Conservation (phyloP, 2,329 filamentous ascomycete genomes). For the Aspergillus nomiae region DNA sequence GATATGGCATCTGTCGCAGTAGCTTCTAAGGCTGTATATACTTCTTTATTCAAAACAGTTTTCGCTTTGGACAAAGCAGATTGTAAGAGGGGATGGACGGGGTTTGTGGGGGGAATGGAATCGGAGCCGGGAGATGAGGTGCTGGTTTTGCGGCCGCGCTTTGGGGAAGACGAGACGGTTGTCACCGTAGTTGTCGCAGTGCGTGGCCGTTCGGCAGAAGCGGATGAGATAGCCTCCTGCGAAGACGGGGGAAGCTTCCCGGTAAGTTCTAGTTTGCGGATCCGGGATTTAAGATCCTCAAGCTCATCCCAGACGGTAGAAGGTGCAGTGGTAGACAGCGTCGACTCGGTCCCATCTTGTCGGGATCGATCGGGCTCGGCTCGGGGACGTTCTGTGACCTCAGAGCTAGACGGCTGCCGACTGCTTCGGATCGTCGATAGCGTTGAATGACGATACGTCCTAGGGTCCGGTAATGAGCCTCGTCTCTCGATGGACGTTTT, state of each 20-base stretch:
- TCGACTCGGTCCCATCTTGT: slow-evolving; percentile 77
- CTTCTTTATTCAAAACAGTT: slow-evolving; percentile 65
- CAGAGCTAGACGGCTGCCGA: slow-evolving; percentile 38
- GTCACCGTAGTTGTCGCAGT: slow-evolving; percentile 91
- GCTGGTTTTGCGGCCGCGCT: slow-evolving; percentile 62
- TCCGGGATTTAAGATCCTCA: slow-evolving; percentile 91
- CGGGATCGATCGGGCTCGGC: slow-evolving; percentile 37
- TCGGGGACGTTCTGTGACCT: slow-evolving; percentile 36
- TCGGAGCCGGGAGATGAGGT: slow-evolving; percentile 37
- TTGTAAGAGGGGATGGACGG: slow-evolving; percentile 75
- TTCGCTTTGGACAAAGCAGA: slow-evolving; percentile 80
- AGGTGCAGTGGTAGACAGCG: slow-evolving; percentile 81
- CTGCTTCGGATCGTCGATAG: slow-evolving; percentile 39
- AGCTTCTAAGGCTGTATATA: slow-evolving; percentile 78
- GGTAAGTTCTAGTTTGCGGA: slow-evolving; percentile 84
- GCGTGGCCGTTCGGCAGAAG: slow-evolving; percentile 77
- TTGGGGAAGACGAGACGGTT: slow-evolving; percentile 86
- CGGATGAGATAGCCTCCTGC: slow-evolving; percentile 73
- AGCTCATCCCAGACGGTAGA: slow-evolving; percentile 98
- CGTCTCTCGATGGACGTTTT: slow-evolving; percentile 32
- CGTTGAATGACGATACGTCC: slow-evolving; percentile 35
- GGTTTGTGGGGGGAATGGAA: slow-evolving; percentile 46
- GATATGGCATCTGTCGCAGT: slow-evolving; percentile 79
- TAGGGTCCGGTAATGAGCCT: slow-evolving; percentile 36
- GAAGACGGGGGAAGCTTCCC: slow-evolving; percentile 84